These are phyloP conservation scores for Pholiota conissans DNA, from an alignment of 768 basidiomycete species.

Conservation along the genomic window DNA sequence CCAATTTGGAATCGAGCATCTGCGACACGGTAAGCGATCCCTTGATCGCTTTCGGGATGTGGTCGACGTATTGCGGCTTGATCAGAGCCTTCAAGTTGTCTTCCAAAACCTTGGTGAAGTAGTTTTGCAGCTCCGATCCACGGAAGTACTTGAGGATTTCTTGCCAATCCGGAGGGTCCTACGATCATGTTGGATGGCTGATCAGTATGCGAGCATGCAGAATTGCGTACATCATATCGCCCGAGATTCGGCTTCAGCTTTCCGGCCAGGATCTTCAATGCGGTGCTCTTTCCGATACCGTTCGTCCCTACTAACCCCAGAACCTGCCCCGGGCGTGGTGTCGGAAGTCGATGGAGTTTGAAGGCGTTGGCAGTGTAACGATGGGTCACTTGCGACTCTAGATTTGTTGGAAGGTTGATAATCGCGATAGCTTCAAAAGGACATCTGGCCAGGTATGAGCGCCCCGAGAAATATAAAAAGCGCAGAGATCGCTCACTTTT, in stretches of 20 bases:
- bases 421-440: conserved; percentile 99
- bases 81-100: conserved; percentile 98
- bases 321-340: conserved; percentile 96
- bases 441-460: conserved; percentile 55
- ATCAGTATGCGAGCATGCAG: background rate
- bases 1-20: conserved; percentile 92
- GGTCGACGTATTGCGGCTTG: conserved; percentile 99
- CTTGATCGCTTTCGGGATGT: conserved; percentile 96
- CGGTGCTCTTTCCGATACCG: conserved; percentile 99
- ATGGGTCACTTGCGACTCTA: conserved; percentile 95
- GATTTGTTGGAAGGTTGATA: conserved; percentile 97
- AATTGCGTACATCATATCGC: conserved; percentile 78
- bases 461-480: background rate
- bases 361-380: conserved; percentile 98
- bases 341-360: conserved; percentile 97
- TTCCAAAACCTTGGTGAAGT: conserved; percentile 98
- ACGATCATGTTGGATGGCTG: conserved; percentile 4
- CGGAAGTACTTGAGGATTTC: conserved; percentile 98
- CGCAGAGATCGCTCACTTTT: conserved; percentile 69
- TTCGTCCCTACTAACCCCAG: conserved; percentile 99
- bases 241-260: conserved; percentile 98
- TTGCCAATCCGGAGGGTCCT: conserved; percentile 99
- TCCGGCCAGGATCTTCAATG: conserved; percentile 93
- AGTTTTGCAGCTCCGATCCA: conserved; percentile 98
- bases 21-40: conserved; percentile 80